Conservation (phyloP, 208 protist species). For the Crithidia brevicula region DNA sequence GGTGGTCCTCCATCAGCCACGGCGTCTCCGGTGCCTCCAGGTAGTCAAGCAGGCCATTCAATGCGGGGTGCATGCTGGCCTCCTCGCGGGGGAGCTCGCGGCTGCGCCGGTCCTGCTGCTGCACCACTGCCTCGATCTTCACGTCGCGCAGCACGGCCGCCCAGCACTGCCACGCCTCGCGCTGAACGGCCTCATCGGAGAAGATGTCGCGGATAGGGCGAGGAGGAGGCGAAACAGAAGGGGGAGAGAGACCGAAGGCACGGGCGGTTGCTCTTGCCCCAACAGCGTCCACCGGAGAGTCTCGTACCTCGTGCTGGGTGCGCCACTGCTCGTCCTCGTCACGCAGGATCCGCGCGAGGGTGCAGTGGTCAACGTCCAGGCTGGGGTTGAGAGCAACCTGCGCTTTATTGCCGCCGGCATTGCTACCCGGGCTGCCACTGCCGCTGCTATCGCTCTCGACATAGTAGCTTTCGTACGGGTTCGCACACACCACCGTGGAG, state of each 20-base stretch:
- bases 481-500: not conserved
- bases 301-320: not conserved
- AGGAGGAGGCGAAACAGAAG: too few species aligned
- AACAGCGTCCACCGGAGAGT: too few species aligned
- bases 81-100: not conserved
- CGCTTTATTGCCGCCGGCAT: not conserved
- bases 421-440: not conserved
- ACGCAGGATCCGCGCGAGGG: slow-evolving; percentile 1
- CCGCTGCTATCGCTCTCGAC: not conserved
- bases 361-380: slow-evolving; percentile 28
- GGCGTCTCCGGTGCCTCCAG: slow-evolving; percentile 17
- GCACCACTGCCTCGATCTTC: slow-evolving; percentile 19
- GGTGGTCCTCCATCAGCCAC: slow-evolving; percentile 24
- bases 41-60: slow-evolving; percentile 18
- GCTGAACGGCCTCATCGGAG: not conserved
- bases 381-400: not conserved
- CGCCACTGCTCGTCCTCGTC: slow-evolving; percentile 13
- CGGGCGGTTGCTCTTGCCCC: too few species aligned
- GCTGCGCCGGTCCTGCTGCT: slow-evolving; percentile 9
- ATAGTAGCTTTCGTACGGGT: not conserved
- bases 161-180: slow-evolving; percentile 15
- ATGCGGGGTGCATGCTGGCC: not conserved
- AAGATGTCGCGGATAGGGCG: slow-evolving; percentile 7
- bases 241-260: too few species aligned
- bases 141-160: slow-evolving; percentile 15